Base-by-base conservation (phyloP, 192 early-diverging fungal species). In the Backusella macrospora region DNA sequence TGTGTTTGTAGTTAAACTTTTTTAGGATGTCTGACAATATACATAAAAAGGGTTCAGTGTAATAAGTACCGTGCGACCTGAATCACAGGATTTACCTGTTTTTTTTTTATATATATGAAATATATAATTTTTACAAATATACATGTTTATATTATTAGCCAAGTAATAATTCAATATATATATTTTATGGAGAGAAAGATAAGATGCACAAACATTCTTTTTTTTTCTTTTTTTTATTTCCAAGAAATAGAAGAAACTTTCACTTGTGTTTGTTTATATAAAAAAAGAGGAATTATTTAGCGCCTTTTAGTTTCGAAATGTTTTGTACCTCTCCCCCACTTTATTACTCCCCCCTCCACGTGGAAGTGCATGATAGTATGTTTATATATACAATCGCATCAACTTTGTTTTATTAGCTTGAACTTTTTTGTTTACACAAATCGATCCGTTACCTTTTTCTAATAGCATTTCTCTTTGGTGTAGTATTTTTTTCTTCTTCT, bases 1-100 rank as follows among this genome's bases (percentile, higher is more conserved):
- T 59, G 52, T 59, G 52, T 59, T 59, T 59, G 52, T 59, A 23
- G 52, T 26, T 26, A 59, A 23, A 26, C 52, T 59, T 59, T 59
- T 59, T 59, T 59, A 23, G 52, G 52, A 59, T 18, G 52, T 59
- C 52, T 59, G 52, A 59, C 52, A 59, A 59, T 59, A 23, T 59
- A 59, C 52, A 59, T 26, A 23, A 59, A 59, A 59, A 59, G 52
- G 52, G 52, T 59, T 59, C 52, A 59, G 52, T 59, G 52, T 7
- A 26, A 59, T 59, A 59, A 4, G 21, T 59, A 0, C 13, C 26
- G 52, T 59, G 26, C 52, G 12, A 59, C 21, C 12, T 59, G 52
- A 59, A 59, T 59, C 52, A 21, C 52, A 59, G 52, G 52, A 59
- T 26, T 52, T 18, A n/a, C 49, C 21, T 52, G 21, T 4, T 10